Conservation (phyloP, 2,329 filamentous ascomycete species). For the Ciborinia camelliae region DNA sequence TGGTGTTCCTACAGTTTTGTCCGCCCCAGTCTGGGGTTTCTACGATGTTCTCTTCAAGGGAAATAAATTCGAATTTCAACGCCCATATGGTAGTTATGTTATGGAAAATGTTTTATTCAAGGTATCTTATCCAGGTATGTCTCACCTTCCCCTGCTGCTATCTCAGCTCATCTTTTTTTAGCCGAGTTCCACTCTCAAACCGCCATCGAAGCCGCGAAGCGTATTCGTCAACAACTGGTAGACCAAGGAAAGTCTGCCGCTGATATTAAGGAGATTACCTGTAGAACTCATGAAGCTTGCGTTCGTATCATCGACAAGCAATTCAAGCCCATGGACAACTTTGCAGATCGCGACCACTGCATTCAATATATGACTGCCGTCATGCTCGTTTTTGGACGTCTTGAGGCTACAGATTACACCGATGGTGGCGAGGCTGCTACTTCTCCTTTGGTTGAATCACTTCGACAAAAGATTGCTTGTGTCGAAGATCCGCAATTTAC, state of each 20-base stretch:
- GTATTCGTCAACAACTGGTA: slow-evolving; percentile 79
- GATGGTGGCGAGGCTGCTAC: slow-evolving; percentile 91
- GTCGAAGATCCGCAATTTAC: slow-evolving; percentile 96
- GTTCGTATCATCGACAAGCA: slow-evolving; percentile 99
- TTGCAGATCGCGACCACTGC: slow-evolving; percentile 98
- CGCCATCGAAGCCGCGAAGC: slow-evolving; percentile 90
- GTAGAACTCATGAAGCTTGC: slow-evolving; percentile 97
- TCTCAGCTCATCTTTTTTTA: slow-evolving; percentile 36
- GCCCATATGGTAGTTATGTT: slow-evolving; percentile 94
- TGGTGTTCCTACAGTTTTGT: slow-evolving; percentile 88
- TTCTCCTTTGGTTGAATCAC: slow-evolving; percentile 81
- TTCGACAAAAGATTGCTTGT: slow-evolving; percentile 91
- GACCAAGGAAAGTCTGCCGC: slow-evolving; percentile 83
- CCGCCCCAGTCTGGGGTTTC: slow-evolving; percentile 93
- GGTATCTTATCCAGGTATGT: slow-evolving; percentile 90
- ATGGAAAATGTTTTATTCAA: slow-evolving; percentile 99
- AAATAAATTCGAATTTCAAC: slow-evolving; percentile 94
- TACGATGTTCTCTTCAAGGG: slow-evolving; percentile 98
- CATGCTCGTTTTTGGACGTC: slow-evolving; percentile 93
- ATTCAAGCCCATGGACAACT: slow-evolving; percentile 99
- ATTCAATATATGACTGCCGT: slow-evolving; percentile 99
- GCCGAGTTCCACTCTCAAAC: slow-evolving; percentile 99
- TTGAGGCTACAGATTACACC: slow-evolving; percentile 89
- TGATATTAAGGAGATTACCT: slow-evolving; percentile 90
- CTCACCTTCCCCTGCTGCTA: not conserved